Conservation (phyloP, 1,139 yeast species). For the Hyphopichia fennica region DNA sequence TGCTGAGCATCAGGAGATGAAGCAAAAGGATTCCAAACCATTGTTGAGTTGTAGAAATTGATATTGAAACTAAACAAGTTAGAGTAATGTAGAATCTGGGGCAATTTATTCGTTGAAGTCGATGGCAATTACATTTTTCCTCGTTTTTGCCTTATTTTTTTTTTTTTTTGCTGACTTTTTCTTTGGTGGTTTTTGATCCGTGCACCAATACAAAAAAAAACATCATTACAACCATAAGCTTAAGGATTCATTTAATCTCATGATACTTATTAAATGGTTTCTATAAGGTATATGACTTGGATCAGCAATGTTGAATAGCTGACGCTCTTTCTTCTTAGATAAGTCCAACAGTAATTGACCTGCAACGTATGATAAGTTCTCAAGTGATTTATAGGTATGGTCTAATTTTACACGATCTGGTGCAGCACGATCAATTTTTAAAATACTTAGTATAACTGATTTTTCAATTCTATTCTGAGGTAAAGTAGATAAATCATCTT, state of each 20-base stretch:
- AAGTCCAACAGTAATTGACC: background rate
- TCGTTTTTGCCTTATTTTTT: background rate
- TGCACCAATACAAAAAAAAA: background rate
- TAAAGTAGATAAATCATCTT: conserved; percentile 18
- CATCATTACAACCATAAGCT: conserved; percentile 26
- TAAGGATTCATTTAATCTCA: conserved; percentile 36
- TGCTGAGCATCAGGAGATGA: conserved; percentile 6
- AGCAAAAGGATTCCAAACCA: conserved; percentile 10
- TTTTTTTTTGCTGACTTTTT: background rate
- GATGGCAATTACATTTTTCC: background rate
- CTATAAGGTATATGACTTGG: conserved; percentile 21
- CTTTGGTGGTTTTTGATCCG: background rate
- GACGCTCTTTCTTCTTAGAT: conserved; percentile 1
- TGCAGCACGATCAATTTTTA: conserved; percentile 28
- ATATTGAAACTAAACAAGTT: too few relatives aligned
- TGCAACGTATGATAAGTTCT: background rate
- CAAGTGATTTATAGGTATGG: conserved; percentile 28
- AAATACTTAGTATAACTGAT: conserved; percentile 27
- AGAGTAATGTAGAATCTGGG: background rate
- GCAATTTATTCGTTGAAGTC: background rate
- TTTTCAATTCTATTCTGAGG: conserved; percentile 25
- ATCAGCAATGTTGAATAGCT: background rate
- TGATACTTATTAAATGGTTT: conserved; percentile 29
- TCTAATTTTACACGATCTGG: conserved; percentile 34
- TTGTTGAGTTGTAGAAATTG: too few relatives aligned